Evolutionary conservation across 768 basidiomycete genomes (phyloP).

Genomic region (Amanita thiersii): DNA sequence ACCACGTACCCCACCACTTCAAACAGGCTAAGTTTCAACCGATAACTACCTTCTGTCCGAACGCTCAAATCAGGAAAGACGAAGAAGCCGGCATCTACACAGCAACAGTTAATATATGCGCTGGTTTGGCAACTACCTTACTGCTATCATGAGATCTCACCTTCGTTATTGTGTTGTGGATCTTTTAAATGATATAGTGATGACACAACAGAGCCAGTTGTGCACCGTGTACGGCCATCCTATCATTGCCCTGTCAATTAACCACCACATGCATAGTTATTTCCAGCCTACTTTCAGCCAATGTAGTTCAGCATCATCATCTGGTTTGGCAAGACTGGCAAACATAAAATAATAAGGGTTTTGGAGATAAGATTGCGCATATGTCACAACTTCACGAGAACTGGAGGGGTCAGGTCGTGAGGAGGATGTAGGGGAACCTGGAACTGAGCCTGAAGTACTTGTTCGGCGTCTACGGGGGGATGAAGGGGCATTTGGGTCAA

Average conservation of each 20-base stretch:
- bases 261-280: background rate
- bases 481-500: slow-evolving; percentile 43
- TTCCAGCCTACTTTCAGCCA: slow-evolving; percentile 52
- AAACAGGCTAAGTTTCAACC: slow-evolving; percentile 64
- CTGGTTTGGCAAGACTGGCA: slow-evolving; percentile 81
- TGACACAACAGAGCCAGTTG: slow-evolving; percentile 86
- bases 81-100: slow-evolving; percentile 81
- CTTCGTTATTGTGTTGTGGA: slow-evolving; percentile 41
- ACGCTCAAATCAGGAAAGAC: slow-evolving; percentile 95
- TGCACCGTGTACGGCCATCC: slow-evolving; percentile 88
- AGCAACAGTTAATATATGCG: slow-evolving; percentile 14
- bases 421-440: slow-evolving; percentile 14
- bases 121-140: too few species aligned
- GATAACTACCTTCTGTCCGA: slow-evolving; percentile 85
- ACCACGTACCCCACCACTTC: slow-evolving; percentile 82
- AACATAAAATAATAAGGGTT: slow-evolving; percentile 98
- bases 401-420: slow-evolving; percentile 10
- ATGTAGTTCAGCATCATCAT: slow-evolving; percentile 84
- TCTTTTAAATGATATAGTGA: slow-evolving; percentile 89
- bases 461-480: slow-evolving; percentile 7
- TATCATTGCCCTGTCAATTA: slow-evolving; percentile 16
- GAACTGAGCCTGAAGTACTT: slow-evolving; percentile 13
- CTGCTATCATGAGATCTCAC: too few species aligned
- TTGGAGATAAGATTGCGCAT: slow-evolving; percentile 64
- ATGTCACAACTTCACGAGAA: slow-evolving; percentile 14